Conservation (phyloP, 805 yeast species). For the Ogataea nitratoaversa region DNA sequence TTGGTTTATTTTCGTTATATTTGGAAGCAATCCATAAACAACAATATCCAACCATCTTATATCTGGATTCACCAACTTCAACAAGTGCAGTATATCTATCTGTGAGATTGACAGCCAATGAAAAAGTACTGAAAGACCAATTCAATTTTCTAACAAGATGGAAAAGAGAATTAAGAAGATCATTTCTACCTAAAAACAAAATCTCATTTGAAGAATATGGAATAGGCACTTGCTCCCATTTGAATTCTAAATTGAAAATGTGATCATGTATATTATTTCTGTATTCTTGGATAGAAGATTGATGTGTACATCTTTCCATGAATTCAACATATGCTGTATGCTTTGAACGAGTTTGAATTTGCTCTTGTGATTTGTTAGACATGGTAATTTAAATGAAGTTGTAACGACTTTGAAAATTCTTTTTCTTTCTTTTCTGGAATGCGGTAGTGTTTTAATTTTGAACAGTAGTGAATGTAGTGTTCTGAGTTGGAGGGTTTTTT, state of each 20-base stretch:
- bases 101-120: conserved; percentile 33
- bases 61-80: conserved; percentile 32
- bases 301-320: conserved; percentile 28
- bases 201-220: conserved; percentile 24
- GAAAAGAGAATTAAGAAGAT: conserved; percentile 28
- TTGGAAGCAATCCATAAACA: conserved; percentile 46
- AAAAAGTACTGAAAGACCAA: conserved; percentile 33
- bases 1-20: conserved; percentile 47
- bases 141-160: conserved; percentile 27
- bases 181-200: conserved; percentile 17
- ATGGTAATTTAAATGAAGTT: neutral
- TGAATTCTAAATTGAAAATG: conserved; percentile 22
- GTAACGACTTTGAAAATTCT: neutral
- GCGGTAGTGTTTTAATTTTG: neutral
- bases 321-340: conserved; percentile 16
- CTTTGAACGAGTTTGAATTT: conserved; percentile 7
- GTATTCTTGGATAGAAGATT: conserved; percentile 25
- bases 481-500: neutral
- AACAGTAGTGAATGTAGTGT: neutral
- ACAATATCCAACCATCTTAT: conserved; percentile 38
- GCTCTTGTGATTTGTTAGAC: neutral
- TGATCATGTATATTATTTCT: conserved; percentile 25
- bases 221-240: conserved; percentile 28
- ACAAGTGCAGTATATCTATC: conserved; percentile 36
- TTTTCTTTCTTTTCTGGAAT: neutral